These are phyloP conservation scores for Glycine tomentella DNA, from an alignment of 306 rosid species.

Conservation along the genomic window DNA sequence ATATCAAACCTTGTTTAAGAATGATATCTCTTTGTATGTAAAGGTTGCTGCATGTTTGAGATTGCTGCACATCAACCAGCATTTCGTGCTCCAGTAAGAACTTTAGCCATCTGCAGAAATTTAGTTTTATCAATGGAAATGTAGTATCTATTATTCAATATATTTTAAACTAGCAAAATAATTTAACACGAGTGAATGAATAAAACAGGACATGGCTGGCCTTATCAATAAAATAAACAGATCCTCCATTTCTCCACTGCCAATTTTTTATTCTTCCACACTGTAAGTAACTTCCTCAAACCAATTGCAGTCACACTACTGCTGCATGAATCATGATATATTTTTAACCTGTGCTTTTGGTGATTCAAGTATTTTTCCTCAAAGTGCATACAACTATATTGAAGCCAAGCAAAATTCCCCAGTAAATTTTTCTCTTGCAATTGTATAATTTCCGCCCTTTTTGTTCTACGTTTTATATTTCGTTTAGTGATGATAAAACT, in stretches of 20 bases:
- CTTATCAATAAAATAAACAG: conserved; percentile 90
- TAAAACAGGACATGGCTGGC: conserved; percentile 89
- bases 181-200: conserved; percentile 47
- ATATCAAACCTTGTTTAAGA: conserved; percentile 38
- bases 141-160: conserved; percentile 39
- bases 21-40: conserved; percentile 43
- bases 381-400: conserved; percentile 28
- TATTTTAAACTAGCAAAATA: not conserved
- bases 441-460: not conserved
- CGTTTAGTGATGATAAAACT: conserved; percentile 18
- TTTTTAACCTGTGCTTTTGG: conserved; percentile 27
- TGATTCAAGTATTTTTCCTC: conserved; percentile 10
- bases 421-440: not conserved
- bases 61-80: conserved; percentile 92
- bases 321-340: conserved; percentile 18
- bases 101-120: conserved; percentile 28
- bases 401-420: conserved; percentile 11
- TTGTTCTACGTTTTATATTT: conserved; percentile 26
- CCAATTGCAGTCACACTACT: conserved; percentile 34
- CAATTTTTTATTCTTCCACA: conserved; percentile 83
- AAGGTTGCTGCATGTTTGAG: conserved; percentile 97
- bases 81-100: conserved; percentile 87
- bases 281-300: conserved; percentile 64
- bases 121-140: conserved; percentile 21
- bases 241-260: conserved; percentile 90